phyloP scores from a whole-genome alignment of 2,329 filamentous ascomycete genomes.

The Fusarium aywerte region DNA sequence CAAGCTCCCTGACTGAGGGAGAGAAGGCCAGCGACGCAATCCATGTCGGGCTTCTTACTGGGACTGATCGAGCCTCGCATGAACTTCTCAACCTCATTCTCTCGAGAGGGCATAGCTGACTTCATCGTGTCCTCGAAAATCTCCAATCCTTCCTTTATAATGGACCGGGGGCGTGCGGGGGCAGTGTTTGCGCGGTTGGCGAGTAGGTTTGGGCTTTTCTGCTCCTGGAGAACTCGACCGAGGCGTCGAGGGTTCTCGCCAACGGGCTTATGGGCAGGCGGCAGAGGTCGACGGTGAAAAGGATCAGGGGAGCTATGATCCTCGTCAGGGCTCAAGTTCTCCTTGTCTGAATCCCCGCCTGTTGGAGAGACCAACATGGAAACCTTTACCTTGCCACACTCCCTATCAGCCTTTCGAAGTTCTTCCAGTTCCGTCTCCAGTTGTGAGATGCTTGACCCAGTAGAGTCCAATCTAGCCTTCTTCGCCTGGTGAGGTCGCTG shows the following conservation, averaged over 20 bases:
- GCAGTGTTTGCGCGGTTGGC: constrained; percentile 56
- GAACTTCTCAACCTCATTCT: constrained; percentile 76
- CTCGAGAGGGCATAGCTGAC: constrained; percentile 37
- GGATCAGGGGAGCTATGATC: constrained; percentile 54
- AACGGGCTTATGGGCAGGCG: constrained; percentile 45
- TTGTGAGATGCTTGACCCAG: constrained; percentile 70
- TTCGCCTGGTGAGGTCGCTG: constrained; percentile 59
- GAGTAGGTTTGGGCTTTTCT: constrained; percentile 50
- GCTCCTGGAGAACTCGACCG: constrained; percentile 56
- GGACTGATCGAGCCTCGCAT: constrained; percentile 75
- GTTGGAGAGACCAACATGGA: constrained; percentile 53
- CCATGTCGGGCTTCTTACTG: constrained; percentile 82
- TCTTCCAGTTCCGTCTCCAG: constrained; percentile 60
- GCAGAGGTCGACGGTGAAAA: constrained; percentile 52
- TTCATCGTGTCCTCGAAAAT: constrained; percentile 65
- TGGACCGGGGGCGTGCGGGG: constrained; percentile 50
- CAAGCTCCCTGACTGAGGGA: constrained; percentile 94
- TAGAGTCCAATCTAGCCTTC: constrained; percentile 70
- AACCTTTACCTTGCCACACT: constrained; percentile 53
- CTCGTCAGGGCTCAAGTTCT: constrained; percentile 80
- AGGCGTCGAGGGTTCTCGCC: constrained; percentile 54
- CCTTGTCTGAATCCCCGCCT: constrained; percentile 84
- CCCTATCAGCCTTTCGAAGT: constrained; percentile 42
- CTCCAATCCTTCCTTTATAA: constrained; percentile 52
- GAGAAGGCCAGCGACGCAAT: constrained; percentile 88